These are phyloP conservation scores for Fusarium solani-melongenae DNA, from an alignment of 2,329 filamentous ascomycete species.

Conservation along the genomic window DNA sequence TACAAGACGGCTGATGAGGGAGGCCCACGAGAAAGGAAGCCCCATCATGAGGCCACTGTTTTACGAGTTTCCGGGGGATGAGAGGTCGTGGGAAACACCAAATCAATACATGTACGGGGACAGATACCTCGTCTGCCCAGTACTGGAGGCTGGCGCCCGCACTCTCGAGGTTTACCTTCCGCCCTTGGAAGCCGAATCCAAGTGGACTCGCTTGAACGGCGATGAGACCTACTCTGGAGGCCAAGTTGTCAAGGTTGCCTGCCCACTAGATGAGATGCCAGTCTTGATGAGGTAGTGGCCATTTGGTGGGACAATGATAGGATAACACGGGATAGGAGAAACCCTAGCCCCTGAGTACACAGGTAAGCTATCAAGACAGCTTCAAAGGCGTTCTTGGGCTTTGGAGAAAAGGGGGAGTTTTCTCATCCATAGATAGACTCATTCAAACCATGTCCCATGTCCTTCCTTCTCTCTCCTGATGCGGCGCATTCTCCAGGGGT, in stretches of 20 bases:
- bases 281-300: neutral
- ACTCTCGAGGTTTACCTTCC: constrained; percentile 65
- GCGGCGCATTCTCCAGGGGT: neutral
- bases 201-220: neutral
- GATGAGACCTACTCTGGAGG: neutral
- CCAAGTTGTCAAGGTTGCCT: neutral
- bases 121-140: constrained; percentile 69
- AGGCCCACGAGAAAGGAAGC: constrained; percentile 68
- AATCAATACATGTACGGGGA: constrained; percentile 73
- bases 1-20: constrained; percentile 66
- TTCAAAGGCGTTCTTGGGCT: neutral
- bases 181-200: neutral
- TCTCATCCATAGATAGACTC: neutral
- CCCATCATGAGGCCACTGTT: constrained; percentile 73
- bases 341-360: neutral
- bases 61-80: constrained; percentile 70
- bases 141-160: constrained; percentile 60
- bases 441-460: neutral
- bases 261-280: constrained; percentile 8
- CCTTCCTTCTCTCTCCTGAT: neutral
- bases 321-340: neutral
- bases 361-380: neutral
- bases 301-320: neutral
- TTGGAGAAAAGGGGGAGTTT: neutral
- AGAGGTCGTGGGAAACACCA: constrained; percentile 65